These are phyloP conservation scores for Apodospora peruviana DNA, from an alignment of 495 filamentous ascomycete genomes.

Conservation along the genomic window DNA sequence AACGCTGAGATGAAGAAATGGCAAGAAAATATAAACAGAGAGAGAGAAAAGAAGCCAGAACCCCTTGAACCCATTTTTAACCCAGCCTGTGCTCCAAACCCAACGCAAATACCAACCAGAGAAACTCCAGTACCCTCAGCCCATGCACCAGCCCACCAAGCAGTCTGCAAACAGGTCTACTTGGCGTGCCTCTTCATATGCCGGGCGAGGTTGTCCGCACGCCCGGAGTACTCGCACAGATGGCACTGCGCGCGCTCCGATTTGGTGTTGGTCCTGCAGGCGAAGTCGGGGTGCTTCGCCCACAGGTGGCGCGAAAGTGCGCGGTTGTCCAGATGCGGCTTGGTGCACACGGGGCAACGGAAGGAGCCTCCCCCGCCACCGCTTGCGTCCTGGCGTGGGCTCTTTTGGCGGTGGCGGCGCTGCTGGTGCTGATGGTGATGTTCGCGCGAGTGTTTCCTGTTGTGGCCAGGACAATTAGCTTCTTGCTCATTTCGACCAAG, in stretches of 20 bases:
- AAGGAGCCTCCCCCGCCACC: slow-evolving; percentile 1
- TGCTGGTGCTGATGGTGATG: not conserved
- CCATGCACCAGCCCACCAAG: too few relatives aligned
- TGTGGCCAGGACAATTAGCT: too few relatives aligned
- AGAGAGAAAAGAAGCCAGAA: too few relatives aligned
- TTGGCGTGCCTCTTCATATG: slow-evolving; percentile 7
- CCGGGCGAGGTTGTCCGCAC: slow-evolving; percentile 16
- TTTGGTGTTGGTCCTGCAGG: slow-evolving; percentile 4
- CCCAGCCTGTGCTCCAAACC: too few relatives aligned
- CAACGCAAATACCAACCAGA: too few relatives aligned
- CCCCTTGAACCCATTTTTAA: too few relatives aligned
- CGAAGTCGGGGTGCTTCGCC: slow-evolving; percentile 14
- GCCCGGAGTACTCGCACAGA: slow-evolving; percentile 12
- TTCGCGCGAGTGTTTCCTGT: not conserved
- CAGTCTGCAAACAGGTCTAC: too few relatives aligned
- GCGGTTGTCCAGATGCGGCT: slow-evolving; percentile 17
- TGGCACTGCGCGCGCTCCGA: slow-evolving; percentile 14
- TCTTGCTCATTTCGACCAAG: too few relatives aligned
- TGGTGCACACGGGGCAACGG: slow-evolving; percentile 14
- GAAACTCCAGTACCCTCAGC: too few relatives aligned
- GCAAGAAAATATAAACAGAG: too few relatives aligned
- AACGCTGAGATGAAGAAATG: too few relatives aligned
- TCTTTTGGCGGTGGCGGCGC: not conserved
- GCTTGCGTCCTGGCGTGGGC: not conserved
- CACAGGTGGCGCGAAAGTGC: slow-evolving; percentile 18